phyloP scores from a whole-genome alignment of 768 basidiomycete species.

The Rhizopogon rudus region DNA sequence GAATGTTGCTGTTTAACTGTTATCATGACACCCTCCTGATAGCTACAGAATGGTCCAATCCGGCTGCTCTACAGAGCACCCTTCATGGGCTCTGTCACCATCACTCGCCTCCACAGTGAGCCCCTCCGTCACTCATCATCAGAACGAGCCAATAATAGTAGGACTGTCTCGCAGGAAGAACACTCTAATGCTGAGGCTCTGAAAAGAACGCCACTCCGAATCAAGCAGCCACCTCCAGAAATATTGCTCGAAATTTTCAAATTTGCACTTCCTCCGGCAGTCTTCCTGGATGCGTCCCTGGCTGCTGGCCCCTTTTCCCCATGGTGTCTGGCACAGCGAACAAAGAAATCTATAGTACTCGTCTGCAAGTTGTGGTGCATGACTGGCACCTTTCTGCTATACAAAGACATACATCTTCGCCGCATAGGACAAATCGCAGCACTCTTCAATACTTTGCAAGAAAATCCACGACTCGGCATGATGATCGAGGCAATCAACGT shows the following conservation, averaged over 20 bases:
- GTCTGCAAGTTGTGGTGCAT: conserved; percentile 26
- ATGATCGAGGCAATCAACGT: conserved; percentile 12
- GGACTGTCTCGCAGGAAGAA: neutral
- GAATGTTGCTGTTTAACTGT: neutral
- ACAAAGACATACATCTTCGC: conserved; percentile 21
- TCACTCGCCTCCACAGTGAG: neutral
- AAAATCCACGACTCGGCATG: neutral
- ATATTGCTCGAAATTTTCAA: conserved; percentile 20
- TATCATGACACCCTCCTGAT: too few relatives aligned
- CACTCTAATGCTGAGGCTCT: neutral
- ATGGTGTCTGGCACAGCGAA: conserved; percentile 17
- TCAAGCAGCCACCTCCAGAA: conserved; percentile 15
- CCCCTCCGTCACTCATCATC: too few relatives aligned
- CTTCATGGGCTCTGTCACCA: neutral
- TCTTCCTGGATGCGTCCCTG: conserved; percentile 13
- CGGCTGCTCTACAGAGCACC: neutral
- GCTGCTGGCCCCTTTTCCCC: conserved; percentile 12
- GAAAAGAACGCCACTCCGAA: neutral
- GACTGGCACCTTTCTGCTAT: conserved; percentile 19
- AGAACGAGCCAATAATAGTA: neutral
- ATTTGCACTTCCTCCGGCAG: conserved; percentile 18
- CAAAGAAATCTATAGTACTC: conserved; percentile 14
- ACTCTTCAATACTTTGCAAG: conserved; percentile 16
- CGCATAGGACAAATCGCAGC: conserved; percentile 15
- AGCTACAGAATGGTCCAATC: neutral